phyloP scores from a whole-genome alignment of 2,329 filamentous ascomycete genomes.

The Microcyclospora pomicola region DNA sequence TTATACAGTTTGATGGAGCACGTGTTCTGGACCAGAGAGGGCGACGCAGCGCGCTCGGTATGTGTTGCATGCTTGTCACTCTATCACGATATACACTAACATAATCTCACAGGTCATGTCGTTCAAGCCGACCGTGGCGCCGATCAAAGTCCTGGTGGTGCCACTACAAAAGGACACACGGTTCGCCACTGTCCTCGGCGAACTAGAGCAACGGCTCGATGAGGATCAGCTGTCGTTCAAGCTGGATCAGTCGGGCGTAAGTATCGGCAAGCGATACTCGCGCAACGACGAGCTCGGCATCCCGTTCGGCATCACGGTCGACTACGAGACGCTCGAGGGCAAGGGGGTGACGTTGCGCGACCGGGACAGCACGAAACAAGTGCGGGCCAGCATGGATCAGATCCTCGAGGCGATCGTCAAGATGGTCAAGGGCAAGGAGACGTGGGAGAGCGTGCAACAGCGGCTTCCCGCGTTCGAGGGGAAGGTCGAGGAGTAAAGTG shows the following conservation, averaged over 20 bases:
- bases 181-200: conserved; percentile 64
- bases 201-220: conserved; percentile 63
- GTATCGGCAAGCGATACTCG: conserved; percentile 87
- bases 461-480: conserved; percentile 75
- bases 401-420: conserved; percentile 61
- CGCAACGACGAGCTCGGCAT: conserved; percentile 94
- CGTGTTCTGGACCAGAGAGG: conserved; percentile 80
- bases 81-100: conserved; percentile 3
- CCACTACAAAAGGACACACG: conserved; percentile 69
- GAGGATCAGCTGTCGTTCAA: conserved; percentile 66
- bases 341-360: conserved; percentile 77
- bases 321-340: conserved; percentile 90
- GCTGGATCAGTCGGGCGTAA: conserved; percentile 79
- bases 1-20: conserved; percentile 90
- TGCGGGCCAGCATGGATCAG: conserved; percentile 67
- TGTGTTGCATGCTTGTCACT: conserved; percentile 27
- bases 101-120: conserved; percentile 44
- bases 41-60: conserved; percentile 75
- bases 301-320: conserved; percentile 82
- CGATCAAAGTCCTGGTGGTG: conserved; percentile 86
- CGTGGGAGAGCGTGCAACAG: conserved; percentile 56
- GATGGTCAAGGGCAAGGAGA: conserved; percentile 48
- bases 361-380: conserved; percentile 80
- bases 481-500: conserved; percentile 38
- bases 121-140: conserved; percentile 67